Evolutionary conservation across 176 grass and related monocot genomes (phyloP).

Genomic region (Bolboschoenus planiculmis): DNA sequence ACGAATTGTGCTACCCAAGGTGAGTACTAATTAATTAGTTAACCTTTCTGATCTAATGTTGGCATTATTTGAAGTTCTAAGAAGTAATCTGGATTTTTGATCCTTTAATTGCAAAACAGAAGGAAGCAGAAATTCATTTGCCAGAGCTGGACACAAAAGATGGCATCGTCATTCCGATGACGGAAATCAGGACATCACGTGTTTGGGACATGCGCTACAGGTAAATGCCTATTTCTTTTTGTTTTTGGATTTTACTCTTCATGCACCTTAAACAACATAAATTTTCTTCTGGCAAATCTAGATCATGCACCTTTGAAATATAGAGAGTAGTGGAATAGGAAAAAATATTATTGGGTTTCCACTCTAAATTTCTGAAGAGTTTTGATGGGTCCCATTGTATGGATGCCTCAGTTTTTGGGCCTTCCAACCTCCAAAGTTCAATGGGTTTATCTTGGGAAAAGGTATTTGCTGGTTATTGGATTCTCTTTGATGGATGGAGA

Average conservation of each 20-base stretch:
- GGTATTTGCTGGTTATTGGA: neutral
- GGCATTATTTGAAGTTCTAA: neutral
- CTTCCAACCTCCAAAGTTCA: neutral
- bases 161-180: slow-evolving; percentile 75
- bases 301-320: neutral
- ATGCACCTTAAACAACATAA: neutral
- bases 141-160: slow-evolving; percentile 73
- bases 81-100: slow-evolving; percentile 1
- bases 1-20: slow-evolving; percentile 93
- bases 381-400: neutral
- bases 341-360: neutral
- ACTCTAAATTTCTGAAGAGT: neutral
- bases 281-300: neutral
- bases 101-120: slow-evolving; percentile 40
- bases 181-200: slow-evolving; percentile 65
- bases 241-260: neutral
- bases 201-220: slow-evolving; percentile 91
- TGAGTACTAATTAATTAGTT: slow-evolving; percentile 32
- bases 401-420: neutral
- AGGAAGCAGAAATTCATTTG: slow-evolving; percentile 84
- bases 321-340: neutral
- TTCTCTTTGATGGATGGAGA: neutral
- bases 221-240: slow-evolving; percentile 13
- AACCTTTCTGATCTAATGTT: too few species aligned
- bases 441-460: neutral